Percentiles rank a stretch among this genome's conserved stretches.
Conservation (phyloP, 805 yeast genomes). For the Yamadazyma olivae region DNA sequence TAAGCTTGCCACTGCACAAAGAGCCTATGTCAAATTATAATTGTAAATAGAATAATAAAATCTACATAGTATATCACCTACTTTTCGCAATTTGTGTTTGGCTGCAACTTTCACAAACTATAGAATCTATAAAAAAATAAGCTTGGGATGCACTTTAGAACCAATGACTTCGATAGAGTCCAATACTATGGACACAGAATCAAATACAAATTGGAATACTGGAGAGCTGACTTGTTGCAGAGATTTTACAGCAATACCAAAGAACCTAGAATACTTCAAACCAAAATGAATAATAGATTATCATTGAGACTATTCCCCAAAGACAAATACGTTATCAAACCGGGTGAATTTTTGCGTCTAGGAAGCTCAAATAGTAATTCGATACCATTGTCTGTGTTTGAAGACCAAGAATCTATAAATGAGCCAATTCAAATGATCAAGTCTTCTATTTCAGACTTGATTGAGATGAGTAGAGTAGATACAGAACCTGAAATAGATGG, state of each 20-base stretch:
- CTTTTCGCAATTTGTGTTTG: conserved; percentile 3
- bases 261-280: conserved; percentile 36
- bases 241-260: conserved; percentile 35
- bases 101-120: conserved; percentile 5
- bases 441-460: neutral
- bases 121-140: neutral
- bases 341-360: conserved; percentile 31
- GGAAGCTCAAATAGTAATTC: conserved; percentile 1
- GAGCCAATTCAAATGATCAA: neutral
- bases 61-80: conserved; percentile 1
- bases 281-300: conserved; percentile 30
- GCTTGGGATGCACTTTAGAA: no score
- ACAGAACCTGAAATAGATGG: conserved; percentile 1
- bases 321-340: conserved; percentile 26
- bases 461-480: neutral
- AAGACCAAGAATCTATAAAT: neutral
- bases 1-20: conserved; percentile 80
- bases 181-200: conserved; percentile 18
- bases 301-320: conserved; percentile 38
- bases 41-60: conserved; percentile 11
- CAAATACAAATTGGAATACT: conserved; percentile 30
- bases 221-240: conserved; percentile 31
- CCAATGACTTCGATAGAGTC: conserved; percentile 11
- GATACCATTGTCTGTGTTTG: neutral
- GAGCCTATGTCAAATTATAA: conserved; percentile 64